Conservation (phyloP, 306 rosid species). For the Cucumis sativus region DNA sequence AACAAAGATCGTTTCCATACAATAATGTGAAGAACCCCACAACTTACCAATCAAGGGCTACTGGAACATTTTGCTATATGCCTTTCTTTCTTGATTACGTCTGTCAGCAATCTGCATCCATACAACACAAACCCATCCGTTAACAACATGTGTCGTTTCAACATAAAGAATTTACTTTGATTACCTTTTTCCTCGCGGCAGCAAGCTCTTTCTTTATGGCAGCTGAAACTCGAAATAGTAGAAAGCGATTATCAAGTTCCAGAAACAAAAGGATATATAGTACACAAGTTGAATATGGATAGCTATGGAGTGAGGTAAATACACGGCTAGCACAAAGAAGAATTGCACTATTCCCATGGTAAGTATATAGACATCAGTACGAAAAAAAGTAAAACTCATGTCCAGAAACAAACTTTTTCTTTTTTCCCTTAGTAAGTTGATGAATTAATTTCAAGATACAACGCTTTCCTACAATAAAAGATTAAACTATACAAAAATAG, state of each 20-base stretch:
- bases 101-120: slow-evolving; percentile 57
- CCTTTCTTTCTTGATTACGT: slow-evolving; percentile 57
- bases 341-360: background rate
- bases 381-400: too few species aligned
- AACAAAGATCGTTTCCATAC: background rate
- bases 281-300: background rate
- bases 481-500: too few species aligned
- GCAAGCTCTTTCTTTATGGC: slow-evolving; percentile 79
- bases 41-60: slow-evolving; percentile 32
- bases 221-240: slow-evolving; percentile 28
- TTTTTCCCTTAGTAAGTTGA: background rate
- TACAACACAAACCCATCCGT: background rate
- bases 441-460: too few species aligned
- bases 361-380: too few species aligned
- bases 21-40: background rate
- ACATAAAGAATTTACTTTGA: background rate
- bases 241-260: background rate
- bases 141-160: too few species aligned
- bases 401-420: too few species aligned
- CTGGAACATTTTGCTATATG: slow-evolving; percentile 77
- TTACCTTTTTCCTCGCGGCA: slow-evolving; percentile 61
- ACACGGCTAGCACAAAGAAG: background rate
- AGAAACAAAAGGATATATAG: background rate
- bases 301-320: background rate
- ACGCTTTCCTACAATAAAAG: too few species aligned